Evolutionary conservation across 176 grass and related monocot species (phyloP).

Genomic region (Elymus sibiricus): DNA sequence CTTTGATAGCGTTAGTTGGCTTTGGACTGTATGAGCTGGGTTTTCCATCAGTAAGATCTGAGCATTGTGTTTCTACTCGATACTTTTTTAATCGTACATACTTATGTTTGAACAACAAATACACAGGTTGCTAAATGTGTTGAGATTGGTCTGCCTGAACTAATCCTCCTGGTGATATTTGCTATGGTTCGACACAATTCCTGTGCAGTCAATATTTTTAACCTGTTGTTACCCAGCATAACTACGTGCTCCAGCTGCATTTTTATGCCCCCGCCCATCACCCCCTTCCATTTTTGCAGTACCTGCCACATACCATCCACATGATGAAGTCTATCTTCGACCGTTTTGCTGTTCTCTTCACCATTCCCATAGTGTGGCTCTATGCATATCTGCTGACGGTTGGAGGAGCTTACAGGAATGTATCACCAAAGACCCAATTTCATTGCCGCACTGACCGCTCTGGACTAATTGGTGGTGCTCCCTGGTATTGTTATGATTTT

Average conservation of each 20-base stretch:
- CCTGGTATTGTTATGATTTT: slow-evolving; percentile 50
- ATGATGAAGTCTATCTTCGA: slow-evolving; percentile 68
- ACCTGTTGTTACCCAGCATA: not conserved
- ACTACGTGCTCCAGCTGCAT: not conserved
- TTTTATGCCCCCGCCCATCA: not conserved
- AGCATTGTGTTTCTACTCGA: not conserved
- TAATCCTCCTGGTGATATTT: slow-evolving; percentile 80
- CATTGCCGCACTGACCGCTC: slow-evolving; percentile 95
- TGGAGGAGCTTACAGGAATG: slow-evolving; percentile 88
- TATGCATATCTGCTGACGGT: slow-evolving; percentile 98
- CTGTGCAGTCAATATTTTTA: not conserved
- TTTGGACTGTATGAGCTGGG: slow-evolving; percentile 96
- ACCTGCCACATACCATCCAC: slow-evolving; percentile 60
- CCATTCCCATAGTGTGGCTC: slow-evolving; percentile 90
- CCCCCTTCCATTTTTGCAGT: slow-evolving; percentile 42
- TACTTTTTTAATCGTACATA: not conserved
- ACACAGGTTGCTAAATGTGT: slow-evolving; percentile 91
- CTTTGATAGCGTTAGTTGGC: slow-evolving; percentile 77
- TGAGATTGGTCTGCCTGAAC: slow-evolving; percentile 94
- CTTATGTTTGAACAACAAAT: slow-evolving; percentile 33
- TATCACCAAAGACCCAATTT: slow-evolving; percentile 85
- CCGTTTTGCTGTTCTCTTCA: slow-evolving; percentile 89
- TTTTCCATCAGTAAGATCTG: slow-evolving; percentile 78
- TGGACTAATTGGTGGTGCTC: slow-evolving; percentile 79
- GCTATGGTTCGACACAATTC: slow-evolving; percentile 59